Conservation (phyloP, 805 yeast genomes). For the Kluyveromyces siamensis region DNA sequence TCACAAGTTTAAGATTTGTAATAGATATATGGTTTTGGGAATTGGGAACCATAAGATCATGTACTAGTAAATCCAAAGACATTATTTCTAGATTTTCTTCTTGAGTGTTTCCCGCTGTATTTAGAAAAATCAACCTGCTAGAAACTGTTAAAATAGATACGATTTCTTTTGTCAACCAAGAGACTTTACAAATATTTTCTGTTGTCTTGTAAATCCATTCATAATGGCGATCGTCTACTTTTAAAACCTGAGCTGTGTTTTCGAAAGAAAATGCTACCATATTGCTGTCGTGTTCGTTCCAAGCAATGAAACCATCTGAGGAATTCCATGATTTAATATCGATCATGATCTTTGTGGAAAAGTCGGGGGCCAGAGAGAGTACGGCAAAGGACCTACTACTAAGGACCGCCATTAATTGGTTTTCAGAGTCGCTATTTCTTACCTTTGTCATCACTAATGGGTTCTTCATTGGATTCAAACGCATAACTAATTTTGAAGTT, state of each 20-base stretch:
- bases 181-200: constrained; percentile 4
- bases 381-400: constrained; percentile 15
- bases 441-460: neutral
- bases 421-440: neutral
- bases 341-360: constrained; percentile 2
- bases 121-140: constrained; percentile 17
- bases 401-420: constrained; percentile 18
- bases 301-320: neutral
- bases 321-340: neutral
- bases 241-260: neutral
- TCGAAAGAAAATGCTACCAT: neutral
- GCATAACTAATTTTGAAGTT: constrained; percentile 11
- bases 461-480: constrained; percentile 9
- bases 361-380: constrained; percentile 9
- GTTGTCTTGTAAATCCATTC: constrained; percentile 13
- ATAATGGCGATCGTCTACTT: constrained; percentile 7
- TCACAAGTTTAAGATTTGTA: constrained; percentile 11
- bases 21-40: constrained; percentile 14
- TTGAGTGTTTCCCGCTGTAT: neutral
- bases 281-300: neutral
- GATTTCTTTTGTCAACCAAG: constrained; percentile 18
- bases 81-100: constrained; percentile 3
- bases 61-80: constrained; percentile 17
- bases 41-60: constrained; percentile 21
- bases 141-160: constrained; percentile 21